Percentiles rank a stretch among this genome's conserved stretches.
These are phyloP conservation scores for Diplocarpon mali DNA, from an alignment of 2,329 filamentous ascomycete species.

Conservation along the genomic window DNA sequence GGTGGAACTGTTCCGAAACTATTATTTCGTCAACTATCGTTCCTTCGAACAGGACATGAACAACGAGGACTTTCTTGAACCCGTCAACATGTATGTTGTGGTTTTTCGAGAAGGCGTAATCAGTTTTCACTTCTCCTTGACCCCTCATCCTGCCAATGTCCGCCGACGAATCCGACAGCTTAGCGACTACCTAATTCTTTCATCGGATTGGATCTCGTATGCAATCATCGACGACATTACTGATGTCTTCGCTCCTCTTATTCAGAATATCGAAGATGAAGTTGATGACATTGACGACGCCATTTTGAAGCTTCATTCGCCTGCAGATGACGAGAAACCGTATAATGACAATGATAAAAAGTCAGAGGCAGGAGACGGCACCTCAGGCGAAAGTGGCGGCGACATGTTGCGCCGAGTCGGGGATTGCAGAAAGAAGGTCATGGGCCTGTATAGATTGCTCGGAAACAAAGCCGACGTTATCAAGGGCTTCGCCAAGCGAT, in stretches of 20 bases:
- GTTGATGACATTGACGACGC: constrained; percentile 94
- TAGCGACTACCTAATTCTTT: constrained; percentile 84
- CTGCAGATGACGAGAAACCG: constrained; percentile 32
- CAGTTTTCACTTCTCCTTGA: constrained; percentile 95
- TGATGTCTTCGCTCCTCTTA: constrained; percentile 86
- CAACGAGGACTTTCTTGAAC: constrained; percentile 83
- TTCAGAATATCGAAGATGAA: constrained; percentile 87
- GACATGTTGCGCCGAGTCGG: constrained; percentile 91
- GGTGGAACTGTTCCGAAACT: constrained; percentile 92
- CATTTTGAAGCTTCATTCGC: constrained; percentile 71
- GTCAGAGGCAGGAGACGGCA: constrained; percentile 31
- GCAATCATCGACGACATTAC: constrained; percentile 98
- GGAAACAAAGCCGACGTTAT: constrained; percentile 99
- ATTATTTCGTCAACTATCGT: constrained; percentile 98
- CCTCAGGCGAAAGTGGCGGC: constrained; percentile 38
- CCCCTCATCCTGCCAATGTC: constrained; percentile 91
- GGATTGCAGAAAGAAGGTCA: constrained; percentile 92
- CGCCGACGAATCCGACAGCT: constrained; percentile 86
- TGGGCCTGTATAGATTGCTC: constrained; percentile 83
- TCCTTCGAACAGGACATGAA: constrained; percentile 92
- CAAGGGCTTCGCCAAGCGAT: constrained; percentile 96
- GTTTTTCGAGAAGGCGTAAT: constrained; percentile 94
- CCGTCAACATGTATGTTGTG: constrained; percentile 94
- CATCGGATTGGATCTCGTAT: constrained; percentile 96
- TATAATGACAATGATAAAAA: constrained; percentile 36